Base-by-base conservation (phyloP, 2,329 filamentous ascomycete genomes). In the Diplodia corticola region DNA sequence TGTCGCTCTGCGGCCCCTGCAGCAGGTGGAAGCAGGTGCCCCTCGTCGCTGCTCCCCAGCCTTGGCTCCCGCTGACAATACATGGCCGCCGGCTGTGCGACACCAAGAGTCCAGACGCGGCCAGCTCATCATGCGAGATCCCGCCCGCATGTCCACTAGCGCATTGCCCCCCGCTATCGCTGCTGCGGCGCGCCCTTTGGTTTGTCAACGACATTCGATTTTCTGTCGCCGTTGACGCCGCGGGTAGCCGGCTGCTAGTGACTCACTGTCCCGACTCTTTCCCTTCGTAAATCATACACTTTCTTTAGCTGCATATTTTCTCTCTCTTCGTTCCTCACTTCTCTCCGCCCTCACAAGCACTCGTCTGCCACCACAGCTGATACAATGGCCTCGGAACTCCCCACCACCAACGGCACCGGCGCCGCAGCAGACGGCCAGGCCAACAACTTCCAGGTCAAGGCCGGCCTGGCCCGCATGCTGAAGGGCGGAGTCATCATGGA, bases 401-500 rank as follows among this genome's bases (percentile, higher is more conserved):
- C 82, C 69, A 80, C 80, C 64, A 77, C 78, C 65, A 81, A 82
- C 67, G 79, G 79, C 73, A 70, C 77, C 70, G 70, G 71, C 66
- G 72, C 80, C 57, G 77, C 80, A 70, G 57, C 57, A n/a, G 82
- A 83, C 70, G 77, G 77, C 68, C 77, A 80, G 71, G 73, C 75
- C 55, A 79, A 80, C 71, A 84, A 87, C 79, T 96, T 97, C 80
- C 89, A 89, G 71, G 89, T 97, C 85, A 99, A 99, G 86, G 91
- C 92, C 64, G 95, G 94, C 67, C 85, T 99, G 70, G 95, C 95
- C 26, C 91, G 96, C 80, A 99, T 99, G 95, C 84, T 98, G 81
- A 97, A 98, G 85, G 95, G 95, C 77, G 95, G 95, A 74, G 95
- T 99, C 71, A 99, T 99, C 81, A 99, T 99, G 95, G 95, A 99